These are phyloP conservation scores for Saprolegnia parasitica DNA, from an alignment of 352 stramenopile species.

Conservation along the genomic window DNA sequence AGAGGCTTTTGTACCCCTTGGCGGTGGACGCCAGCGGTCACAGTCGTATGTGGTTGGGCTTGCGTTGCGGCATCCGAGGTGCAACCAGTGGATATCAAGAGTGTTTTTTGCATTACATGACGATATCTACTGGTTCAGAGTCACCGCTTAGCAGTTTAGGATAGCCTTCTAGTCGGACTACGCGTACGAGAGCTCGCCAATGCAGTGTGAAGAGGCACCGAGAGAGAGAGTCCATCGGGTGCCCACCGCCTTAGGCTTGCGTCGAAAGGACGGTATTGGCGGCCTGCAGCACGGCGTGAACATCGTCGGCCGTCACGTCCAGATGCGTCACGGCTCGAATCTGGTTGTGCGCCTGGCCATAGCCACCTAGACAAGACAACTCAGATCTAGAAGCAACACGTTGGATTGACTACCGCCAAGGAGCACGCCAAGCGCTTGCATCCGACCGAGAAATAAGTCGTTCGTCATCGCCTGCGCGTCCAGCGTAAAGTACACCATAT, in stretches of 20 bases:
- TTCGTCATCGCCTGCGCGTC: constrained; percentile 56
- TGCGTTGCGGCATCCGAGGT: too few species aligned
- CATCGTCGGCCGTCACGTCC: constrained; percentile 57
- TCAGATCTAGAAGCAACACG: neutral
- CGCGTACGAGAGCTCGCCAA: too few species aligned
- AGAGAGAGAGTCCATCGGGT: too few species aligned
- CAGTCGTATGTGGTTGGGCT: too few species aligned
- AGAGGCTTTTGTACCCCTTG: too few species aligned
- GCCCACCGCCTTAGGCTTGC: neutral
- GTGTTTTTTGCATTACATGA: too few species aligned
- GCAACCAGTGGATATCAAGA: too few species aligned
- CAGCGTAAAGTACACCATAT: constrained; percentile 80
- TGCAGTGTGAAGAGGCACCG: too few species aligned
- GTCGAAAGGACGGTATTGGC: neutral
- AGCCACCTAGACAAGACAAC: constrained; percentile 36
- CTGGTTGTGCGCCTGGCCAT: constrained; percentile 48
- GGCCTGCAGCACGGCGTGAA: constrained; percentile 32
- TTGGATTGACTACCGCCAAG: constrained; percentile 35
- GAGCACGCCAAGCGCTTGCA: constrained; percentile 60
- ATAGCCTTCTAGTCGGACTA: too few species aligned
- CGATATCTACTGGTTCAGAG: too few species aligned
- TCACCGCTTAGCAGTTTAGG: too few species aligned
- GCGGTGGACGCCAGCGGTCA: too few species aligned
- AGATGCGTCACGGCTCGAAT: constrained; percentile 73
- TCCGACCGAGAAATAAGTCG: constrained; percentile 46